These are phyloP conservation scores for Anthoceros angustus DNA, from an alignment of 225 moss, liverwort and hornwort species.

Conservation along the genomic window DNA sequence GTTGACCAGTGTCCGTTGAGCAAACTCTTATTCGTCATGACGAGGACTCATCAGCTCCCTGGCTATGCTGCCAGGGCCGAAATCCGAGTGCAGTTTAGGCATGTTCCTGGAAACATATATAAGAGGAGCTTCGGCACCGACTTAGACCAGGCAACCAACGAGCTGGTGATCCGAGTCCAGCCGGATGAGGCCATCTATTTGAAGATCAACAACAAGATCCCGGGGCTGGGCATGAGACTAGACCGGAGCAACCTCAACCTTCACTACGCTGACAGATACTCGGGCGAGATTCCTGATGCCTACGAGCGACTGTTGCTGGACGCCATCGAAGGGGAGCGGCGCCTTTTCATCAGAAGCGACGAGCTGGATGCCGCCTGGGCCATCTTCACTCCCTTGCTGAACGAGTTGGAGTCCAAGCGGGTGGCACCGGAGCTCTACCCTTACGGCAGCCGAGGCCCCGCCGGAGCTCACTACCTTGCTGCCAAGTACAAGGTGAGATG, in stretches of 20 bases:
- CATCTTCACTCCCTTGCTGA: conserved; percentile 68
- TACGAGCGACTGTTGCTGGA: conserved; percentile 85
- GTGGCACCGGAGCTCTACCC: conserved; percentile 75
- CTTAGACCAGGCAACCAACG: conserved; percentile 90
- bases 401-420: conserved; percentile 53
- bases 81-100: conserved; percentile 90
- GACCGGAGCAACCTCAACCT: conserved; percentile 83
- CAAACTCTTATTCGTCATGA: not conserved
- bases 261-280: conserved; percentile 75
- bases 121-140: conserved; percentile 90
- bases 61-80: conserved; percentile 49
- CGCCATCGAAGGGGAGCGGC: conserved; percentile 80
- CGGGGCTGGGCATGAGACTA: conserved; percentile 88
- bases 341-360: conserved; percentile 85
- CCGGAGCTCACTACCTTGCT: conserved; percentile 84
- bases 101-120: conserved; percentile 90
- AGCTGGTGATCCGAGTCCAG: conserved; percentile 89
- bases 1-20: not conserved
- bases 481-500: conserved; percentile 88
- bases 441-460: conserved; percentile 88
- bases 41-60: not conserved
- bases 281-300: conserved; percentile 80
- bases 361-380: conserved; percentile 91
- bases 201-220: conserved; percentile 95
- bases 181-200: conserved; percentile 95